Evolutionary conservation across 768 basidiomycete species (phyloP).

Genomic region (Boletus vinaceobasis): DNA sequence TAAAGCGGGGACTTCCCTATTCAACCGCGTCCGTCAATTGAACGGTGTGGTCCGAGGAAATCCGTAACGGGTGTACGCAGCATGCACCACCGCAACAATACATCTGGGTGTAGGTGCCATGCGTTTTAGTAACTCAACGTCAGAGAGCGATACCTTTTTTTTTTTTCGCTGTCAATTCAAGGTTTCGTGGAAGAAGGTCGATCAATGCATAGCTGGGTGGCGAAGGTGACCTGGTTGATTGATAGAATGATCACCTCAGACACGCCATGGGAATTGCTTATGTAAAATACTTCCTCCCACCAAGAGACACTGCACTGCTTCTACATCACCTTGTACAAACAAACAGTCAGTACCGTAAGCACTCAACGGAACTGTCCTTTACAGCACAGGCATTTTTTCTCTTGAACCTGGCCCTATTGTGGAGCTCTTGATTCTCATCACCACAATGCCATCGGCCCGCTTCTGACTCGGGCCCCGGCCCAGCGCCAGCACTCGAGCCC

Average conservation of each 20-base stretch:
- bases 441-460: background rate
- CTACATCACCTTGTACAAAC: background rate
- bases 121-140: background rate
- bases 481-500: background rate
- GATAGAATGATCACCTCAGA: background rate
- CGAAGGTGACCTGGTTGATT: background rate
- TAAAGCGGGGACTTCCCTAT: background rate
- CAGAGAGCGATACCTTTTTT: background rate
- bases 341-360: background rate
- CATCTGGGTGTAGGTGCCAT: background rate
- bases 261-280: slow-evolving; percentile 7
- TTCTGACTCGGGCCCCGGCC: background rate
- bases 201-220: background rate
- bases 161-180: background rate
- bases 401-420: background rate
- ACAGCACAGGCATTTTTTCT: background rate
- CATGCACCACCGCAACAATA: background rate
- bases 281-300: slow-evolving; percentile 7
- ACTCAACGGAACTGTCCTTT: background rate
- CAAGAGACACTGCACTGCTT: background rate
- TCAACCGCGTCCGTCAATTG: background rate
- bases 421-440: background rate
- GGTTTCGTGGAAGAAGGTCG: slow-evolving; percentile 3
- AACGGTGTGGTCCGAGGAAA: background rate
- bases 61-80: background rate